phyloP scores from a whole-genome alignment of 2,329 filamentous ascomycete genomes.

The Tolypocladium capitatum region DNA sequence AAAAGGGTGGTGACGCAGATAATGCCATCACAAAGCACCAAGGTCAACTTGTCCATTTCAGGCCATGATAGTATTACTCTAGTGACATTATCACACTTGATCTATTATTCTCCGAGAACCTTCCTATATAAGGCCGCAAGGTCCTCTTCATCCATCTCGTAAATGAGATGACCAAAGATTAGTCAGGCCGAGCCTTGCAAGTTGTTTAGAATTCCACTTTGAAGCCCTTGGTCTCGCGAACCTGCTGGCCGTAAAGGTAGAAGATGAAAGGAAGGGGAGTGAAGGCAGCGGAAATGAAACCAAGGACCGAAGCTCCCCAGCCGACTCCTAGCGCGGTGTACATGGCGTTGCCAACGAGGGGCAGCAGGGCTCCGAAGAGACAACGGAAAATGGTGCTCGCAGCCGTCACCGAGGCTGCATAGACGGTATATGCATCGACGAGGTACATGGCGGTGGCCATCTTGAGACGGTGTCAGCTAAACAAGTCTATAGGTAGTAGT shows the following conservation, averaged over 20 bases:
- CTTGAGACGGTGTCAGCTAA: not conserved
- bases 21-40: too few species aligned
- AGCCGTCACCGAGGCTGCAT: not conserved
- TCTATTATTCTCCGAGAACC: not conserved
- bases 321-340: not conserved
- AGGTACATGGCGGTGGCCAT: not conserved
- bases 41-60: too few species aligned
- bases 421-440: not conserved
- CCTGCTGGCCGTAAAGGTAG: not conserved
- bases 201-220: not conserved
- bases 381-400: not conserved
- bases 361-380: not conserved
- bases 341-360: not conserved
- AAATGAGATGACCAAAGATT: too few species aligned
- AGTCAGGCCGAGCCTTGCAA: not conserved
- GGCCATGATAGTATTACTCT: too few species aligned
- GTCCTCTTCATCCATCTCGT: not conserved
- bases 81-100: not conserved
- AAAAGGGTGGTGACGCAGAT: too few species aligned
- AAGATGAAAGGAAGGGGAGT: not conserved
- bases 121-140: not conserved
- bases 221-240: not conserved
- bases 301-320: not conserved
- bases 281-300: not conserved
- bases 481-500: not conserved